A percentile compares a stretch with the other conserved stretches of the same genome.
phyloP scores from a whole-genome alignment of 352 stramenopile genomes.

The Saprolegnia parasitica region DNA sequence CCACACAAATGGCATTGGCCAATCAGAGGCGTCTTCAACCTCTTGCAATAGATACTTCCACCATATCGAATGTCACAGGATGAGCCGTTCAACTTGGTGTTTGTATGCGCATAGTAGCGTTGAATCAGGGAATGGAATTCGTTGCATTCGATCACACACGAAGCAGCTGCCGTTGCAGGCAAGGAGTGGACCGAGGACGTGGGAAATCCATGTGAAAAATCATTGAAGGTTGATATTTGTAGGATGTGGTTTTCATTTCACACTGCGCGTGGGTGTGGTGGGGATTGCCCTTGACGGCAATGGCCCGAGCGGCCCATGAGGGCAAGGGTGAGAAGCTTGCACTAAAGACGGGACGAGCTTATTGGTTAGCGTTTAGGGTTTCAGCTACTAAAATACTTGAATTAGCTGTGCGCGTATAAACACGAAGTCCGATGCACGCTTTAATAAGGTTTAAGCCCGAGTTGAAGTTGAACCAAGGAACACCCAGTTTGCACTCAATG shows the following conservation, averaged over 20 bases:
- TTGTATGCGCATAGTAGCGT: not conserved
- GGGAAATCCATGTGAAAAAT: not conserved
- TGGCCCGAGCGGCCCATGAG: not conserved
- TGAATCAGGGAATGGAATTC: not conserved
- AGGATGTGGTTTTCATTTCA: not conserved
- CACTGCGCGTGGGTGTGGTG: not conserved
- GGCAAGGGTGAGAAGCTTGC: too few species aligned
- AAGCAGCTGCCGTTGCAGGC: not conserved
- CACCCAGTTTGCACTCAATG: too few species aligned
- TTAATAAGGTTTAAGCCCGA: too few species aligned
- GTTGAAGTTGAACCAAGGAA: too few species aligned
- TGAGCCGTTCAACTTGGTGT: not conserved
- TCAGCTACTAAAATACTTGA: too few species aligned
- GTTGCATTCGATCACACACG: not conserved
- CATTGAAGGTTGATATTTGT: not conserved
- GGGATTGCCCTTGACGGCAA: not conserved
- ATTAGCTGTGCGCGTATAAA: too few species aligned
- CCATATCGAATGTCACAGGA: not conserved
- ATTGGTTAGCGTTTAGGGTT: too few species aligned
- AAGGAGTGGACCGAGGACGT: not conserved
- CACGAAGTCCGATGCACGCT: too few species aligned
- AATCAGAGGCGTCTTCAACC: slow-evolving; percentile 11
- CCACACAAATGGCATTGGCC: slow-evolving; percentile 22
- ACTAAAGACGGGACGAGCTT: too few species aligned
- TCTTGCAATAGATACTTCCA: slow-evolving; percentile 6